phyloP scores from a whole-genome alignment of 768 basidiomycete genomes.

The Mycena rebaudengoi region DNA sequence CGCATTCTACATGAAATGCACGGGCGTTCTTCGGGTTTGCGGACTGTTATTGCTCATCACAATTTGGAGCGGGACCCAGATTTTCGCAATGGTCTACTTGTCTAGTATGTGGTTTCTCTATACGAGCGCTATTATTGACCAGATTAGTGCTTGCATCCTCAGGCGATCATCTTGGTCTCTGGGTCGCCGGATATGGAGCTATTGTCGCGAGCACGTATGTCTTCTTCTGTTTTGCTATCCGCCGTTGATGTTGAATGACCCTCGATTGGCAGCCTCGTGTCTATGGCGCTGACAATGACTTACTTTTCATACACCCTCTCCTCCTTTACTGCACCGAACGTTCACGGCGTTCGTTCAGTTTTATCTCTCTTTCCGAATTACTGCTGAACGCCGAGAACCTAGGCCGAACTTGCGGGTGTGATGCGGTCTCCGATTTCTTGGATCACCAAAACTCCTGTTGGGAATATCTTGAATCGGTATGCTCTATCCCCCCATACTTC shows the following conservation, averaged over 20 bases:
- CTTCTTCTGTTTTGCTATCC: background rate
- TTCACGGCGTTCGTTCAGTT: slow-evolving; percentile 3
- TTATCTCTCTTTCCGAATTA: background rate
- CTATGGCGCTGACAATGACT: slow-evolving; percentile 1
- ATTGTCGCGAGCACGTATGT: slow-evolving; percentile 1
- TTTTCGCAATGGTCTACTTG: slow-evolving; percentile 2
- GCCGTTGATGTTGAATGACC: background rate
- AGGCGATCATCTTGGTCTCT: slow-evolving; percentile 1
- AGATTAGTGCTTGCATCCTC: slow-evolving; percentile 3
- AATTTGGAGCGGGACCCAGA: background rate
- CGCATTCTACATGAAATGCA: slow-evolving; percentile 10
- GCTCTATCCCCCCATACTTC: background rate
- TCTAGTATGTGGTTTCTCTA: background rate
- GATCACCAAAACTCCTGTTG: slow-evolving; percentile 11
- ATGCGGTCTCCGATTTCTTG: slow-evolving; percentile 12
- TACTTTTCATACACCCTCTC: slow-evolving; percentile 1
- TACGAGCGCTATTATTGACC: background rate
- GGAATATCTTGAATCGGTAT: slow-evolving; percentile 11
- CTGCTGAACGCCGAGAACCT: background rate
- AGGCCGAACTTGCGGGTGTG: slow-evolving; percentile 14
- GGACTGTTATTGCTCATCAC: background rate
- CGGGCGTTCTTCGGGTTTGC: background rate
- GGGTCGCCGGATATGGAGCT: slow-evolving; percentile 8
- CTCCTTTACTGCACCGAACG: background rate
- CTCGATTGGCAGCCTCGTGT: background rate